Base-by-base conservation (phyloP, 2,329 filamentous ascomycete species). In the Rhynchosporium agropyri region DNA sequence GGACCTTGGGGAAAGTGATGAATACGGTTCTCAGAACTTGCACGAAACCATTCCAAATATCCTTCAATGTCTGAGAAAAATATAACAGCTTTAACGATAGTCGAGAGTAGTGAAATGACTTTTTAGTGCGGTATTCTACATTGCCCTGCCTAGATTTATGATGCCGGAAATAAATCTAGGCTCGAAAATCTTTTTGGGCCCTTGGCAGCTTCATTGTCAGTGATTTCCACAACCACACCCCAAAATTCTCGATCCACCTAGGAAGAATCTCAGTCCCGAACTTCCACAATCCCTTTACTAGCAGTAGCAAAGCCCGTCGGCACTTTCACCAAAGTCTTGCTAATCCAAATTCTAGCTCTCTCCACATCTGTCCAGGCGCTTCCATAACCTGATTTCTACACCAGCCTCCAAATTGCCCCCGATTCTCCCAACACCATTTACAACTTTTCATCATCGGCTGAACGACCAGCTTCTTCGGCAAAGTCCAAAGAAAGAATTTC, bases 21-120 rank as follows among this genome's bases (percentile, higher is more conserved):
- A 78, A 77, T 9, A 77, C 53, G n/a, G 74, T 70, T 3, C 64
- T 56, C 3, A 70, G n/a, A 0, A 76, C 70, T 9, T 69, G 65
- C 45, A 67, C 65, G 36, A 79, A 64, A 26, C 76, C 77, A 57
- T 77, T 68, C 70, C 73, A 74, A 3, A 81, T 70, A 60, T 81
- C 78, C n/a, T 65, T 65, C n/a, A 77, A 64, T 4, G 76, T 12
- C 67, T 64, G 63, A 80, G 76, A 62, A 76, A 77, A 68, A 69
- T 3, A 76, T 13, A 0, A 77, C 65, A 0, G 77, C 77, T 46
- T 68, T 67, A 0, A 76, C 3, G 1, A 70, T 65, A 1, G 78
- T 80, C 54, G 79, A 77, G 0, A 79, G 1, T 0, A 76, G 65
- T 1, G 77, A 77, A 2, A 75, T 60, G 1, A 75, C n/a, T 15